These are phyloP conservation scores for Sporisorium sorghi DNA, from an alignment of 1,284 basidiomycete species.

Conservation along the genomic window DNA sequence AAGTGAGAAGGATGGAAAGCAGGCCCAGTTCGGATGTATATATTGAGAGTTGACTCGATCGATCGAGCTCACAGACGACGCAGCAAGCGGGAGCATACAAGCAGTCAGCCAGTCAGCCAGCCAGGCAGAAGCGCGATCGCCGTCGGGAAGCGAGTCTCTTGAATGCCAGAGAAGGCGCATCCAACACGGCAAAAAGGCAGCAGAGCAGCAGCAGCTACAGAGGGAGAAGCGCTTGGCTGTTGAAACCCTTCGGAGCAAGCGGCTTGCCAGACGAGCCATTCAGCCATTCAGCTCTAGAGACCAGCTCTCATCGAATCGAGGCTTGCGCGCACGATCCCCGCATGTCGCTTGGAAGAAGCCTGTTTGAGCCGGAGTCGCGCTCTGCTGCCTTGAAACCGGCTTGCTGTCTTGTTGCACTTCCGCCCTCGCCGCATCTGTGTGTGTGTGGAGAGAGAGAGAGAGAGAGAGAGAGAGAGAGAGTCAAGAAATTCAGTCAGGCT, in stretches of 20 bases:
- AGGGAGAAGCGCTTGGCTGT: slow-evolving; percentile 10
- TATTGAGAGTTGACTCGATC: slow-evolving; percentile 10
- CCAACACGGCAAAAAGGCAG: too few relatives aligned
- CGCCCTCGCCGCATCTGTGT: slow-evolving; percentile 4
- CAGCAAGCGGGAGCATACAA: slow-evolving; percentile 9
- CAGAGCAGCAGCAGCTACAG: too few relatives aligned
- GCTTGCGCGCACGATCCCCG: slow-evolving; percentile 36
- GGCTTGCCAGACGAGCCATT: slow-evolving; percentile 12
- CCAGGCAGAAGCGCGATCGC: too few relatives aligned
- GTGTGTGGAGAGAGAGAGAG: slow-evolving; percentile 13
- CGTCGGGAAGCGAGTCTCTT: slow-evolving; percentile 10
- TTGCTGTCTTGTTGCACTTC: not conserved
- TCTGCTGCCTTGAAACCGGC: slow-evolving; percentile 30
- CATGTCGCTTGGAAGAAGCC: slow-evolving; percentile 1
- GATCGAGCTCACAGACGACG: not conserved
- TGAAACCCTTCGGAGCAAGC: slow-evolving; percentile 45
- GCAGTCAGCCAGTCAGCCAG: not conserved
- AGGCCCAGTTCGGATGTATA: slow-evolving; percentile 4
- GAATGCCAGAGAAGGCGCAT: slow-evolving; percentile 22
- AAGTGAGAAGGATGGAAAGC: not conserved
- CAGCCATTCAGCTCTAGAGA: too few relatives aligned
- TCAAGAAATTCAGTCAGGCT: too few relatives aligned
- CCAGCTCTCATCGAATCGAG: too few relatives aligned
- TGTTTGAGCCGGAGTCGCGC: slow-evolving; percentile 22
- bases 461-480: too few relatives aligned